Percentiles rank a stretch among this genome's conserved stretches.
Conservation (phyloP, 768 basidiomycete genomes). For the Solioccasus polychromus region DNA sequence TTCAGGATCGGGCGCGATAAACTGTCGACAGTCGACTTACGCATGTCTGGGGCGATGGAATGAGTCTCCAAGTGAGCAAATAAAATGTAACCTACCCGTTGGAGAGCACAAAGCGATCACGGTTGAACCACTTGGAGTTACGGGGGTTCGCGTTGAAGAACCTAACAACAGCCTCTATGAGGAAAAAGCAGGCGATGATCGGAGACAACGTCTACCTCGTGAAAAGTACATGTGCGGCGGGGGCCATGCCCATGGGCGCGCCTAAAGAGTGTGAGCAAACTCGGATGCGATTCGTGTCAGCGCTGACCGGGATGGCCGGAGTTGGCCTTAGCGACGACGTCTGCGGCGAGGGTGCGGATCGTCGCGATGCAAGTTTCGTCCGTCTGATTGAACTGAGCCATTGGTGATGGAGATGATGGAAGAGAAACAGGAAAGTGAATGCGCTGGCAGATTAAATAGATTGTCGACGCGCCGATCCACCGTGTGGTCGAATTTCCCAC, state of each 20-base stretch:
- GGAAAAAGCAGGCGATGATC: not conserved
- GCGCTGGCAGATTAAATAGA: slow-evolving; percentile 10
- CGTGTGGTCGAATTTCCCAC: not conserved
- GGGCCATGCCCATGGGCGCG: slow-evolving; percentile 94
- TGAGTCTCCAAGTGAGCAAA: slow-evolving; percentile 7
- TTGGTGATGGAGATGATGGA: slow-evolving; percentile 22
- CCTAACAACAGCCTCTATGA: slow-evolving; percentile 34
- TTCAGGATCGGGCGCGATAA: slow-evolving; percentile 2
- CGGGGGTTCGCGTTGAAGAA: slow-evolving; percentile 89
- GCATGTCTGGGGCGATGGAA: slow-evolving; percentile 53
- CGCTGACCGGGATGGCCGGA: slow-evolving; percentile 79
- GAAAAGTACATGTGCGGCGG: slow-evolving; percentile 77
- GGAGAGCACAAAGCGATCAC: slow-evolving; percentile 95
- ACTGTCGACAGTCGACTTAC: slow-evolving; percentile 41
- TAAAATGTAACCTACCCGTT: slow-evolving; percentile 62
- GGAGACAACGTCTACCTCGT: slow-evolving; percentile 46
- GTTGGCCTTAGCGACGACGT: slow-evolving; percentile 84
- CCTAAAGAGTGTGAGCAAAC: slow-evolving; percentile 40
- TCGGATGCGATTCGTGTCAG: not conserved
- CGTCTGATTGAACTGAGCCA: slow-evolving; percentile 39
- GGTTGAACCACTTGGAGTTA: slow-evolving; percentile 91
- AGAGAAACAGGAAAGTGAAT: not conserved
- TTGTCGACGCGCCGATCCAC: not conserved
- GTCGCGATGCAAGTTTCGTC: slow-evolving; percentile 67
- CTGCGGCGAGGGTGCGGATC: slow-evolving; percentile 73